Percentiles rank a stretch among this genome's conserved stretches.
Evolutionary conservation across 129 eudicot genomes (phyloP).

Genomic region (Arctium lappa): DNA sequence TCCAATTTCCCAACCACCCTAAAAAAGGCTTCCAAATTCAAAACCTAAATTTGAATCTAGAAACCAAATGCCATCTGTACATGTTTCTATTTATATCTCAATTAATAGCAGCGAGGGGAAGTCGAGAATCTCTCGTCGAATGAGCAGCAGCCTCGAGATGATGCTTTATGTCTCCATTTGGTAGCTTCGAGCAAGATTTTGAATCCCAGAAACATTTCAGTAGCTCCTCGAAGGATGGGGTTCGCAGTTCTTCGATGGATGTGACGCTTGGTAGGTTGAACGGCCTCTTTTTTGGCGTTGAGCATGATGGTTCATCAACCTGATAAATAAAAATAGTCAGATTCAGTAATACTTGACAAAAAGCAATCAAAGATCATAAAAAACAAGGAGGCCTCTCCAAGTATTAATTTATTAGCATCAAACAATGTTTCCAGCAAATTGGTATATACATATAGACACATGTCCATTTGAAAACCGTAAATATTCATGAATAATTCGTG

Average conservation of each 20-base stretch:
- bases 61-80: constrained; percentile 28
- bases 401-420: too few relatives aligned
- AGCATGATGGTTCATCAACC: constrained; percentile 93
- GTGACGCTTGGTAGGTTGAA: constrained; percentile 68
- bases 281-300: constrained; percentile 77
- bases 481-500: not conserved
- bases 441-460: too few relatives aligned
- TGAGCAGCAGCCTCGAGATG: constrained; percentile 34
- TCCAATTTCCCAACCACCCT: constrained; percentile 3
- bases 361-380: too few relatives aligned
- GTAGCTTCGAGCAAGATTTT: constrained; percentile 63
- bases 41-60: constrained; percentile 24
- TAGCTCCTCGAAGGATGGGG: constrained; percentile 82
- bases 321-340: constrained; percentile 10
- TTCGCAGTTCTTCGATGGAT: constrained; percentile 86
- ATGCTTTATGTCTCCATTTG: constrained; percentile 76
- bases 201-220: constrained; percentile 77
- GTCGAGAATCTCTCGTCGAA: constrained; percentile 56
- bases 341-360: not conserved
- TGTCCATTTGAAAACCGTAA: not conserved
- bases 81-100: constrained; percentile 18
- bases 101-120: constrained; percentile 84
- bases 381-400: not conserved
- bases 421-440: too few relatives aligned
- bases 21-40: constrained; percentile 15